Evolutionary conservation across 1,284 basidiomycete species (phyloP).

Genomic region (Ganoderma resinaceum): DNA sequence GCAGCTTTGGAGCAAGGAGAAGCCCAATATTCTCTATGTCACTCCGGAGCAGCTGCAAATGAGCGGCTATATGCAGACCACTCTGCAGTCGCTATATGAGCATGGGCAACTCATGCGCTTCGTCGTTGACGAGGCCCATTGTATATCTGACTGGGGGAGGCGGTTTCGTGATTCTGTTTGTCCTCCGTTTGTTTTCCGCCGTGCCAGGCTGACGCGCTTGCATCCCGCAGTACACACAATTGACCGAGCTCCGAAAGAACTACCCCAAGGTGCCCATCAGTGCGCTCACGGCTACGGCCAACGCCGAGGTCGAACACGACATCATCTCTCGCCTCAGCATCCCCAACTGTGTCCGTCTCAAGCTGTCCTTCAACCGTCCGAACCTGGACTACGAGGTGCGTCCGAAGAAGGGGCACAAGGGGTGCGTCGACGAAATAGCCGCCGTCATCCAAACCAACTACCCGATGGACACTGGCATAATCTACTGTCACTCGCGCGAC

Average conservation of each 20-base stretch:
- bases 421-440: constrained; percentile 69
- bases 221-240: constrained; percentile 63
- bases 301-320: constrained; percentile 78
- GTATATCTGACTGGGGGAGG: constrained; percentile 87
- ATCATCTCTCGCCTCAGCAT: constrained; percentile 81
- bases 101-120: constrained; percentile 81
- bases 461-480: constrained; percentile 76
- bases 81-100: constrained; percentile 66
- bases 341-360: constrained; percentile 63
- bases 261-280: constrained; percentile 91
- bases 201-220: constrained; percentile 24
- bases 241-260: constrained; percentile 73
- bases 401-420: constrained; percentile 54
- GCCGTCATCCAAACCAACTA: constrained; percentile 73
- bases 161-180: constrained; percentile 81
- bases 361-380: constrained; percentile 91
- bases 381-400: constrained; percentile 89
- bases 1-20: constrained; percentile 49
- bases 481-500: constrained; percentile 82
- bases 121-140: constrained; percentile 97
- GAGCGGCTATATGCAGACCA: constrained; percentile 61
- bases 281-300: constrained; percentile 96
- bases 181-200: constrained; percentile 19
- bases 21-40: constrained; percentile 83
- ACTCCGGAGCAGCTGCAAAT: constrained; percentile 91